A percentile compares a stretch with the other conserved stretches of the same genome.
These are phyloP conservation scores for Mortierella sp. DNA, from an alignment of 371 early-diverging fungal species.

Conservation along the genomic window DNA sequence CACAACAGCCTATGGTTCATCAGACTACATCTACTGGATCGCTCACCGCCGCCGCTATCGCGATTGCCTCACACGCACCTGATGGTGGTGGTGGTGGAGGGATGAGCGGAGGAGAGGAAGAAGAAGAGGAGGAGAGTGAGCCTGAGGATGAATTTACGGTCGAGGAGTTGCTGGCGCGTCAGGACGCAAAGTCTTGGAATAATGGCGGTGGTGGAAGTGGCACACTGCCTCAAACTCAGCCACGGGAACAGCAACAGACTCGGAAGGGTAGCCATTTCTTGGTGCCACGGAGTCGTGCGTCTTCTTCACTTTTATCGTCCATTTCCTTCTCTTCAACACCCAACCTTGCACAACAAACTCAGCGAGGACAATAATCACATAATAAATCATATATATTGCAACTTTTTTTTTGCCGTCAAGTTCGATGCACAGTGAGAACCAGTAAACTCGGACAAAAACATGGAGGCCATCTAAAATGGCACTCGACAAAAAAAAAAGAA, in stretches of 20 bases:
- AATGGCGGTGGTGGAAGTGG: not conserved
- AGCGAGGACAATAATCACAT: not conserved
- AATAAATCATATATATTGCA: not conserved
- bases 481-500: too few species aligned
- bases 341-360: slow-evolving; percentile 12
- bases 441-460: too few species aligned
- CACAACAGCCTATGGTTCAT: not conserved
- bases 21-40: slow-evolving; percentile 1
- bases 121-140: slow-evolving; percentile 9
- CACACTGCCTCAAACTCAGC: not conserved
- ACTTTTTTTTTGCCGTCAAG: too few species aligned
- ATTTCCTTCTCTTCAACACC: slow-evolving; percentile 26
- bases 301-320: slow-evolving; percentile 22
- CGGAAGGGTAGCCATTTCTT: slow-evolving; percentile 8
- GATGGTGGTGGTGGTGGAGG: not conserved
- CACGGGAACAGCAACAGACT: slow-evolving; percentile 6
- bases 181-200: slow-evolving; percentile 8
- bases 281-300: not conserved
- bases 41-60: not conserved
- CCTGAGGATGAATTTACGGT: slow-evolving; percentile 30
- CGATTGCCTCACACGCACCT: not conserved
- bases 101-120: slow-evolving; percentile 6
- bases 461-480: too few species aligned
- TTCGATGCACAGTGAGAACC: too few species aligned
- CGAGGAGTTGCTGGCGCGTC: slow-evolving; percentile 34